A percentile compares a stretch with the other conserved stretches of the same genome.
These are phyloP conservation scores for Botrytis medusae DNA, from an alignment of 2,329 filamentous ascomycete species.

Conservation along the genomic window DNA sequence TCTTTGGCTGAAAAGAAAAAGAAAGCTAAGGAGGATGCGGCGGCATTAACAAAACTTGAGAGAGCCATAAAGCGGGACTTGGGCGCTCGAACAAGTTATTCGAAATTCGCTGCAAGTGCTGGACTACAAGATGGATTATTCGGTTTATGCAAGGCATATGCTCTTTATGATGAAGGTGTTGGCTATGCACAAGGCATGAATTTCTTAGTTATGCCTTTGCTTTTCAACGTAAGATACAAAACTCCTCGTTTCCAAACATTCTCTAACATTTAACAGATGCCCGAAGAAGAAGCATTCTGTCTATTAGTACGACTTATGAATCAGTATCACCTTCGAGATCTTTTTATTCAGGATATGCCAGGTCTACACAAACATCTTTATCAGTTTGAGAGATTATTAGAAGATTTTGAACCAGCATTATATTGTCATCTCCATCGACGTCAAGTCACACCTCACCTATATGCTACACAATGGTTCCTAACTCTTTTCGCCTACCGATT, in stretches of 20 bases:
- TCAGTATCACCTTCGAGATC: conserved; percentile 86
- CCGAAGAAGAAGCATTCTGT: conserved; percentile 94
- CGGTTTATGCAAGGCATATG: conserved; percentile 96
- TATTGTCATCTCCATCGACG: conserved; percentile 91
- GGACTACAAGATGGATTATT: conserved; percentile 92
- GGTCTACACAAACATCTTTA: conserved; percentile 91
- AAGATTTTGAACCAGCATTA: conserved; percentile 89
- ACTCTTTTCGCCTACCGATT: conserved; percentile 99
- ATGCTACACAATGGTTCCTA: conserved; percentile 98
- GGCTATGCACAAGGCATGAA: conserved; percentile 99
- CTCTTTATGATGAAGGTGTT: conserved; percentile 88
- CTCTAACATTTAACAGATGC: conserved; percentile 62
- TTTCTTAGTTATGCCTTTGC: conserved; percentile 91
- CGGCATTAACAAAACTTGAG: conserved; percentile 76
- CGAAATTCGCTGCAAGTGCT: conserved; percentile 88
- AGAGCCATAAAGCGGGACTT: conserved; percentile 89
- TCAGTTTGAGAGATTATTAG: conserved; percentile 89
- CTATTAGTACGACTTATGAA: conserved; percentile 94
- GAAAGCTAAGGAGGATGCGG: conserved; percentile 75
- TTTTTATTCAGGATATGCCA: conserved; percentile 96
- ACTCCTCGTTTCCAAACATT: conserved; percentile 9
- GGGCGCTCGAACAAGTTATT: conserved; percentile 91
- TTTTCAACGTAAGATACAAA: conserved; percentile 74
- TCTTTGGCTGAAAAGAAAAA: conserved; percentile 69
- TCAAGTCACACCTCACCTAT: conserved; percentile 85